phyloP scores from a whole-genome alignment of 176 grass and related monocot species.

The Musa troglodytarum region DNA sequence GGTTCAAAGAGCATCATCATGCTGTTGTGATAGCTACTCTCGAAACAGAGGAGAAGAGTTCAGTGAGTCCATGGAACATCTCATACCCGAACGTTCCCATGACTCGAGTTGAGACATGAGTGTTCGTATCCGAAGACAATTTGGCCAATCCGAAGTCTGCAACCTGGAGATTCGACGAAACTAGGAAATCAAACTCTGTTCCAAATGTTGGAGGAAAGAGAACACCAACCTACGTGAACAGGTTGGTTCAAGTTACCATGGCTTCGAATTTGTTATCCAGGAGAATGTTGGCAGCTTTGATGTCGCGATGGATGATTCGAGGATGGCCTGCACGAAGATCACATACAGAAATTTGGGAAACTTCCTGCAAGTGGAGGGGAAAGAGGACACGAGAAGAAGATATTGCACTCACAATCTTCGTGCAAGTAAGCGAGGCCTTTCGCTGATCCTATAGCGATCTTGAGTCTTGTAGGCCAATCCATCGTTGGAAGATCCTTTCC shows the following conservation, averaged over 20 bases:
- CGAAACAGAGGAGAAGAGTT: slow-evolving; percentile 10
- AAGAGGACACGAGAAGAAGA: not conserved
- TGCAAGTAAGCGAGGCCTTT: slow-evolving; percentile 39
- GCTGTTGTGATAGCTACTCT: slow-evolving; percentile 28
- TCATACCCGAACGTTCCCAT: slow-evolving; percentile 50
- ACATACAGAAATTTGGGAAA: not conserved
- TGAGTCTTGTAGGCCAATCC: slow-evolving; percentile 30
- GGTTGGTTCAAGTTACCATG: slow-evolving; percentile 14
- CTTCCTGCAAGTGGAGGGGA: not conserved
- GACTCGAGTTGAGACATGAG: slow-evolving; percentile 44
- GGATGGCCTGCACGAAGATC: slow-evolving; percentile 25
- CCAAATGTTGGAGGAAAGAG: too few species aligned
- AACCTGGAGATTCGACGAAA: slow-evolving; percentile 13
- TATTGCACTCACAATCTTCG: slow-evolving; percentile 31
- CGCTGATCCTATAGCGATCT: slow-evolving; percentile 40
- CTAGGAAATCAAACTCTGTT: too few species aligned
- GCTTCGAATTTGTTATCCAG: slow-evolving; percentile 44
- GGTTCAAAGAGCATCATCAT: not conserved
- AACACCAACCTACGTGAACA: too few species aligned
- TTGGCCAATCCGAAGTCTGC: slow-evolving; percentile 51
- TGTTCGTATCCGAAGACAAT: slow-evolving; percentile 40
- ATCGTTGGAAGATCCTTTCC: slow-evolving; percentile 19
- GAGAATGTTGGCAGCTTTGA: slow-evolving; percentile 49
- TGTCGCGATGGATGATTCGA: slow-evolving; percentile 54
- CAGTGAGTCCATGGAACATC: not conserved